Percentiles rank a stretch among this genome's conserved stretches.
Conservation (phyloP, 768 basidiomycete genomes). For the Amanita polypyramis region DNA sequence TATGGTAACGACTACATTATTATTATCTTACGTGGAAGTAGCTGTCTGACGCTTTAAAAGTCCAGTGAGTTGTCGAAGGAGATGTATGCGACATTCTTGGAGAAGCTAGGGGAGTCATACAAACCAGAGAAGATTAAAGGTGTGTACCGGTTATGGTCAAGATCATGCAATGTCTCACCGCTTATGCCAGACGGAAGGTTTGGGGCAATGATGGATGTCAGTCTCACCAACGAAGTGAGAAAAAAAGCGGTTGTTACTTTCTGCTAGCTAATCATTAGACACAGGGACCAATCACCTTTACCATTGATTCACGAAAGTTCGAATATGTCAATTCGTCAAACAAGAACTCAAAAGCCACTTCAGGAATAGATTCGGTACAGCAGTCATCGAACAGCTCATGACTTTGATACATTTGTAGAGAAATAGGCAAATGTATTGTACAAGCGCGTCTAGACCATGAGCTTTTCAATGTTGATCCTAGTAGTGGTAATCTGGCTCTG, state of each 20-base stretch:
- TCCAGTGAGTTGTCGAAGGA: conserved; percentile 52
- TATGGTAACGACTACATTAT: conserved; percentile 48
- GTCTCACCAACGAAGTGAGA: conserved; percentile 75
- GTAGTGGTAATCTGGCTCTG: conserved; percentile 80
- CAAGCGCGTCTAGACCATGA: conserved; percentile 28
- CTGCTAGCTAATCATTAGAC: neutral
- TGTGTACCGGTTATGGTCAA: conserved; percentile 18
- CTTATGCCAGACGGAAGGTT: conserved; percentile 69
- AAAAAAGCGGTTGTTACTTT: neutral
- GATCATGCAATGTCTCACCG: neutral
- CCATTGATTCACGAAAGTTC: conserved; percentile 72
- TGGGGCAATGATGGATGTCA: conserved; percentile 94
- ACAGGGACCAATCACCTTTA: conserved; percentile 81
- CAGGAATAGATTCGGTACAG: conserved; percentile 1
- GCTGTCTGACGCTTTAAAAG: conserved; percentile 25
- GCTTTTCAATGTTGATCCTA: conserved; percentile 75
- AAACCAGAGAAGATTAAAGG: conserved; percentile 74
- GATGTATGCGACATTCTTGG: conserved; percentile 66
- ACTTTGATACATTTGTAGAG: neutral
- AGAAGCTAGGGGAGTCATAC: conserved; percentile 56
- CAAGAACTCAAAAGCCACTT: conserved; percentile 4
- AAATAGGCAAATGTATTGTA: neutral
- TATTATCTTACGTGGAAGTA: neutral
- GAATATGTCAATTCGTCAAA: conserved; percentile 39
- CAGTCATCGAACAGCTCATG: neutral